A percentile compares a stretch with the other conserved stretches of the same genome.
phyloP scores from a whole-genome alignment of 305 asterid species.

The Fraxinus baroniana region DNA sequence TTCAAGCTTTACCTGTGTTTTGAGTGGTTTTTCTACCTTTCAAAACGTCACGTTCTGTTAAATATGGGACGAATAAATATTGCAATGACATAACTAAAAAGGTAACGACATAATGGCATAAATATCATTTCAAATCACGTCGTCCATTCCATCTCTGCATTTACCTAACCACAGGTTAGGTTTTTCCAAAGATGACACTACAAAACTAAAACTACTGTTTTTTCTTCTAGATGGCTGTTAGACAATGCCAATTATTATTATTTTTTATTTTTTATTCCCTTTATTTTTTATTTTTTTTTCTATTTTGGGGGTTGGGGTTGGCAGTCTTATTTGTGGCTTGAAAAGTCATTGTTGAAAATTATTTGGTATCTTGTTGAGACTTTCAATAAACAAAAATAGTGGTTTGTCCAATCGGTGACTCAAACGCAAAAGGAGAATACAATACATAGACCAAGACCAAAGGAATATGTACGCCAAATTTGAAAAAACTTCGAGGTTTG shows the following conservation, averaged over 20 bases:
- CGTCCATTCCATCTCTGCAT: too few relatives aligned
- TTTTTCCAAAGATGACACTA: background rate
- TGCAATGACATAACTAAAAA: too few relatives aligned
- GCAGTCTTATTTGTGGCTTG: constrained; percentile 3
- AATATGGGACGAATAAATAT: too few relatives aligned
- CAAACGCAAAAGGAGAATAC: background rate
- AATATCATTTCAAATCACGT: background rate
- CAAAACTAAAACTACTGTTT: background rate
- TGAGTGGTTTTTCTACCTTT: too few relatives aligned
- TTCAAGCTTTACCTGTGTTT: background rate
- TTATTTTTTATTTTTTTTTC: background rate
- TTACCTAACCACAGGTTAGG: background rate
- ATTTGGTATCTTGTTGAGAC: background rate
- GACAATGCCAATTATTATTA: background rate
- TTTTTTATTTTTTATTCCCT: background rate
- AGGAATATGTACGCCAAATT: background rate
- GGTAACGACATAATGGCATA: too few relatives aligned
- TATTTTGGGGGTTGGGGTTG: background rate
- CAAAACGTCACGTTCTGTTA: too few relatives aligned
- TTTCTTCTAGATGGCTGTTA: background rate
- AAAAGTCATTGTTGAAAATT: constrained; percentile 21
- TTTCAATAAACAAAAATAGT: background rate
- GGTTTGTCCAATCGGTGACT: background rate
- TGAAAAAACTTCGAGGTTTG: background rate
- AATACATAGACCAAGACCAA: constrained; percentile 14